Evolutionary conservation across 805 yeast genomes (phyloP), one percentile per base, ranked within the genome.

Genomic region (Saccharomyces eubayanus): DNA sequence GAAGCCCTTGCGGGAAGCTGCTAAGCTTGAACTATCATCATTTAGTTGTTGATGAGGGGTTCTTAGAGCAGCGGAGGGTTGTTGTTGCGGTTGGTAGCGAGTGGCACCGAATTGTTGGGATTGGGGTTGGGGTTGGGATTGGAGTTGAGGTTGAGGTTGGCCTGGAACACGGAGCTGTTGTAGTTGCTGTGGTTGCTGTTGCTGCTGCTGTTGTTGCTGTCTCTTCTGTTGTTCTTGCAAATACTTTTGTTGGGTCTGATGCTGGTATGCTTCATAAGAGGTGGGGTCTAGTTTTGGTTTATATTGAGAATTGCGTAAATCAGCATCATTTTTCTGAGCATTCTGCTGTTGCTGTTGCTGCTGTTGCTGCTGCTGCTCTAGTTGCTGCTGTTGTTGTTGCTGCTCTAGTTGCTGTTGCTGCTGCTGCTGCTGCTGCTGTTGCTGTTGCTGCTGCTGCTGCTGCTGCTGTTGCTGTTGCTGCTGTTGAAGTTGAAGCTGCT

Each of bases 261-360:
- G 70, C 55, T 68, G 71, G 58, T 69, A 70, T 36, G 72, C 72
- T 54, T 70, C 72, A 53, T 70, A 70, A 3, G 73, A 70, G 10
- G 77, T 74, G 47, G 77, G 77, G 58, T 75, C 77, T 55, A 75
- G 65, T 46, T 72, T 68, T 30, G 69, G 43, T 10, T 45, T 50
- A 30, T 64, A 59, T 54, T 68, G 67, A 36, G 69, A 65, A 31
- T 66, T 60, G n/a, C 69, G 58, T 24, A 36, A 16, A 16, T 58
- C 54, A 21, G 50, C 49, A 27, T 47, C 51, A 11, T 31, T 46
- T 36, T 30, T 41, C 14, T 27, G 28, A 14, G 47, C 28, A 31
- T 49, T 20, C 8, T 46, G 46, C 12, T 11, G 48, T 10, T 45
- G 36, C 4, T 49, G 46, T 10, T 31, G 45, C 24, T 46, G 30